phyloP scores from a whole-genome alignment of 2,329 filamentous ascomycete species.

The Cryphonectria parasitica region DNA sequence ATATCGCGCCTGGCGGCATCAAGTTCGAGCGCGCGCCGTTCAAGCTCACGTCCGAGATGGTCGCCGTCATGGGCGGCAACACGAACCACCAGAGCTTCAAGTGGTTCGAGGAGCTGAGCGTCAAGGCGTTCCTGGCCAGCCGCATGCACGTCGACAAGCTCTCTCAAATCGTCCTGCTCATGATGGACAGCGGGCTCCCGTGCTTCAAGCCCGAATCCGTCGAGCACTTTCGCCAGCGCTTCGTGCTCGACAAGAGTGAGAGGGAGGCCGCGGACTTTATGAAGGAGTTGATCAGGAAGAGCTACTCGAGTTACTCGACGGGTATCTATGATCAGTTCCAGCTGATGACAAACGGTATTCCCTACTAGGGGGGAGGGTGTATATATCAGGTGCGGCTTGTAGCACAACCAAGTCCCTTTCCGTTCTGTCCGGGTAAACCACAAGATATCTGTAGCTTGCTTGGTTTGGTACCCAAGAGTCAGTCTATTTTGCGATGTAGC shows the following conservation, averaged over 20 bases:
- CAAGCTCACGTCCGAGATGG: slow-evolving; percentile 97
- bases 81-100: slow-evolving; percentile 85
- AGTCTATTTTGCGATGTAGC: no score
- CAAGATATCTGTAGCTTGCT: background rate
- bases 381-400: background rate
- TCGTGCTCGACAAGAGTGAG: slow-evolving; percentile 90
- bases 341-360: slow-evolving; percentile 94
- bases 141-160: slow-evolving; percentile 88
- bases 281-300: slow-evolving; percentile 85
- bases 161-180: slow-evolving; percentile 84
- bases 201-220: slow-evolving; percentile 98
- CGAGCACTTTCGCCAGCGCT: slow-evolving; percentile 87
- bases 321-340: slow-evolving; percentile 98
- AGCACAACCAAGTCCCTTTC: background rate
- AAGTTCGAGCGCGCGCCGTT: slow-evolving; percentile 98
- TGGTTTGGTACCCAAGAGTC: no score
- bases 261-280: slow-evolving; percentile 95
- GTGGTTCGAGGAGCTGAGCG: slow-evolving; percentile 94
- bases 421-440: no score
- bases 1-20: slow-evolving; percentile 95
- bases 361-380: slow-evolving; percentile 60
- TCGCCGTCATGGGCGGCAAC: slow-evolving; percentile 95
- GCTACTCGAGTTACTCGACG: slow-evolving; percentile 87
- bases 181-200: slow-evolving; percentile 94
- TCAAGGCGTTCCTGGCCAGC: slow-evolving; percentile 91